Conservation (phyloP, 805 yeast genomes). For the Candida boleticola region DNA sequence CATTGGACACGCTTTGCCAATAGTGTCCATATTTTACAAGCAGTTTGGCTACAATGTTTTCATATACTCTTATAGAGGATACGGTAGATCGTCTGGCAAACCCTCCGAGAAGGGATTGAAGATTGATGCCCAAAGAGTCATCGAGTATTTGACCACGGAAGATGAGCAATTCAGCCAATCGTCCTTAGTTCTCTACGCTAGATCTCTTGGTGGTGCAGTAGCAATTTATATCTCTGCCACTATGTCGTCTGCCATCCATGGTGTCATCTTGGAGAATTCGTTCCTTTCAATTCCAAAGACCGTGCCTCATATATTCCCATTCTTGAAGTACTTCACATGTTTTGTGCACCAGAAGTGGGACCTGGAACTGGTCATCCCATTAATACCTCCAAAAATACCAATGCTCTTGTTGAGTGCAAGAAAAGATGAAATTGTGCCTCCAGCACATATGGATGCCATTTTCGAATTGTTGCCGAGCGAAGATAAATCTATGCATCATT, state of each 20-base stretch:
- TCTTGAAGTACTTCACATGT: constrained; percentile 50
- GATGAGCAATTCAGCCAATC: constrained; percentile 54
- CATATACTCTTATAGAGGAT: constrained; percentile 87
- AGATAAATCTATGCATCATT: constrained; percentile 53
- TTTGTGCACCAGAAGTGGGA: constrained; percentile 84
- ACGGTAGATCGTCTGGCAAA: constrained; percentile 75
- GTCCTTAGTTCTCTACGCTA: constrained; percentile 70
- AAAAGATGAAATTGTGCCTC: constrained; percentile 90
- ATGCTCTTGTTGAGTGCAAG: constrained; percentile 69
- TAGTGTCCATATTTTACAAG: constrained; percentile 65
- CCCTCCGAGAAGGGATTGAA: constrained; percentile 81
- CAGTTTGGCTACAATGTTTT: constrained; percentile 72
- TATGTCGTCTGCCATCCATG: constrained; percentile 51
- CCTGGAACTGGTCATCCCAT: constrained; percentile 58
- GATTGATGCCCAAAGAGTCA: constrained; percentile 72
- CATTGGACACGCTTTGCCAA: constrained; percentile 86
- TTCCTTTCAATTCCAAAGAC: constrained; percentile 71
- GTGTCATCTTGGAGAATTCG: constrained; percentile 81
- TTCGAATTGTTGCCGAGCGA: constrained; percentile 50
- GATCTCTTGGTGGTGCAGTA: constrained; percentile 95
- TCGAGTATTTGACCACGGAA: constrained; percentile 49
- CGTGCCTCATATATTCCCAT: constrained; percentile 73
- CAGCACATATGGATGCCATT: constrained; percentile 68
- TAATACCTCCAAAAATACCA: constrained; percentile 55
- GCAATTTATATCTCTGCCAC: constrained; percentile 76